Base-by-base conservation (phyloP, 441 rosid genomes). In the Manihot esculenta region DNA sequence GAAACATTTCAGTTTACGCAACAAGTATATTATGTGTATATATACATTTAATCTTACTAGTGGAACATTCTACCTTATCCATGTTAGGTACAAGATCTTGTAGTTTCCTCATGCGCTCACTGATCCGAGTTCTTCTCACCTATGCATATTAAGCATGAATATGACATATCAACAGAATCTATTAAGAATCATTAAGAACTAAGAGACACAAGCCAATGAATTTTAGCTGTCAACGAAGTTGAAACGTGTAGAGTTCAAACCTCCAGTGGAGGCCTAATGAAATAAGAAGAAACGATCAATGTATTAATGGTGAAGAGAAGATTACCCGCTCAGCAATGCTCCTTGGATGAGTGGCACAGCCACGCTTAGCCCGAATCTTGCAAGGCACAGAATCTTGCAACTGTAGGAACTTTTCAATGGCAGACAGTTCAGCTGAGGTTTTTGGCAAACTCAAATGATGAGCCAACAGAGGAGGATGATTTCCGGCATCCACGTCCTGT, bases 41-140 rank as follows among this genome's bases (percentile, higher is more conserved):
- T 18, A 64, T 0, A 7, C 2, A 10, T 44, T 44, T 44, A 17
- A 15, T 15, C n/a, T 35, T 7, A 35, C 41, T 0, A 68, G 45
- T 35, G 15, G 3, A 30, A 57, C 7, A 14, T 30, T 41, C 64
- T 81, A 90, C 99, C 88, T 93, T 91, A 77, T 94, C 99, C 99
- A 94, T 94, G 84, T 90, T 91, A 1, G 99, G 99, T 51, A 94
- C 97, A 74, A 94, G 93, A 51, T 94, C 99, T 74, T 94, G 99
- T 24, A 94, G 85, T 68, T 86, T 94, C 94, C 93, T 88, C 96
- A 94, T 94, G 50, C 99, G 85, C 76, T 91, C 96, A 26, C 96
- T 94, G 63, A 94, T 94, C 81, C 85, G 80, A 67, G 97, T 94
- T 86, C 99, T 85, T 80, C 99, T 85, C 63, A 94, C 96, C 99